A percentile compares a stretch with the other conserved stretches of the same genome.
Evolutionary conservation across 108 stramenopile species (phyloP).

Genomic region (Epipyxis sp.): DNA sequence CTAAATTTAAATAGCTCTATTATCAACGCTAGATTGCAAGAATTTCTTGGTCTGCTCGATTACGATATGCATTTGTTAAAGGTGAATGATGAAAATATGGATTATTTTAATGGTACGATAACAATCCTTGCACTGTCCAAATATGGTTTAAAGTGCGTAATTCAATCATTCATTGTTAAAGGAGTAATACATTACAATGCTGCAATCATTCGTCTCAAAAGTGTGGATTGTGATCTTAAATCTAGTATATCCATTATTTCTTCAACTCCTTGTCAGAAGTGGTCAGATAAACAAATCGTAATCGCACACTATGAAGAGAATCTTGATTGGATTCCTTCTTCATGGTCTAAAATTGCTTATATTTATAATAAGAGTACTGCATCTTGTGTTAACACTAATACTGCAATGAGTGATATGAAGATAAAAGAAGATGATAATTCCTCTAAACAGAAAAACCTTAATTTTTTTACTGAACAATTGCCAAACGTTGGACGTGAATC

Average conservation of each 20-base stretch:
- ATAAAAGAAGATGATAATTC: too few relatives aligned
- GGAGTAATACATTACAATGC: background rate
- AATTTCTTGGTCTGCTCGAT: too few relatives aligned
- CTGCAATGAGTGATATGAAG: too few relatives aligned
- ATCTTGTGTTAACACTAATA: too few relatives aligned
- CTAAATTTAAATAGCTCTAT: too few relatives aligned
- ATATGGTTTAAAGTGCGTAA: background rate
- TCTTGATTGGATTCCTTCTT: background rate
- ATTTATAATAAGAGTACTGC: background rate
- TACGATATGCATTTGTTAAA: too few relatives aligned
- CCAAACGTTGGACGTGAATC: constrained; percentile 4
- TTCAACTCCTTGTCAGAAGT: background rate
- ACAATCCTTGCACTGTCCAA: background rate
- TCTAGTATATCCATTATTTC: background rate
- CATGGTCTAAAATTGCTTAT: background rate
- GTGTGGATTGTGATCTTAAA: background rate
- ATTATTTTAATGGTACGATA: too few relatives aligned
- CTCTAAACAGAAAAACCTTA: background rate
- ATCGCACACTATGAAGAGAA: background rate
- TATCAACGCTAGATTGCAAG: too few relatives aligned
- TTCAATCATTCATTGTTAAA: background rate
- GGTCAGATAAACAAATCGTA: background rate
- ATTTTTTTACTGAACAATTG: background rate
- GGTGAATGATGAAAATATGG: too few relatives aligned
- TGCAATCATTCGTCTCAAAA: background rate